A percentile compares a stretch with the other conserved stretches of the same genome.
phyloP scores from a whole-genome alignment of 352 stramenopile genomes.

The Phytophthora sp. region DNA sequence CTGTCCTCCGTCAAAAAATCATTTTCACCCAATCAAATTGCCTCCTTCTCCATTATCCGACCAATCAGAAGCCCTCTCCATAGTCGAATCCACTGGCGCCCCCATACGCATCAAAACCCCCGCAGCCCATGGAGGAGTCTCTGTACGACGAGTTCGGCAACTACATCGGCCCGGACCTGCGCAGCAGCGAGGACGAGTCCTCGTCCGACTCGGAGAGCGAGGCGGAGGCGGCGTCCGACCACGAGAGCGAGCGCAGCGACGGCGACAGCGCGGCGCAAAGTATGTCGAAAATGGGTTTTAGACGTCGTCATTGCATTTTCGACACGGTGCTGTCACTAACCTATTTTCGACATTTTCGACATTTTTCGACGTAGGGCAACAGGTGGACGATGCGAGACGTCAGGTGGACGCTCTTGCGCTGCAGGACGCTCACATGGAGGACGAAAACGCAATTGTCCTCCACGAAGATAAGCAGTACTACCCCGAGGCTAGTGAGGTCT shows the following conservation, averaged over 20 bases:
- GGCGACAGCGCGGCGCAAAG: slow-evolving; percentile 44
- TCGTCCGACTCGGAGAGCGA: slow-evolving; percentile 61
- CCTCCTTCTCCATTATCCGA: background rate
- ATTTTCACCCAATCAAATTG: slow-evolving; percentile 8
- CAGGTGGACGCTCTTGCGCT: slow-evolving; percentile 59
- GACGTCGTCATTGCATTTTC: no score
- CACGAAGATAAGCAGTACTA: slow-evolving; percentile 99
- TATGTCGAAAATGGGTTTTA: no score
- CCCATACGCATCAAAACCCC: no score
- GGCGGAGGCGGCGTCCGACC: slow-evolving; percentile 35
- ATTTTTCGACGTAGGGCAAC: no score
- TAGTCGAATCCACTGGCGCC: slow-evolving; percentile 25
- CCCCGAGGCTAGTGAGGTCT: slow-evolving; percentile 96
- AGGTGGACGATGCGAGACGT: slow-evolving; percentile 25
- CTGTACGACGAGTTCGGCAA: slow-evolving; percentile 99
- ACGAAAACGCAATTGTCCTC: slow-evolving; percentile 96
- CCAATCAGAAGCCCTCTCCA: slow-evolving; percentile 9
- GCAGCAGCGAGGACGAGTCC: slow-evolving; percentile 77
- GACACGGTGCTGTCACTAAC: no score
- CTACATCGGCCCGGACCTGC: slow-evolving; percentile 98
- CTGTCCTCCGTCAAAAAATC: background rate
- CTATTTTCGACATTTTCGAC: no score
- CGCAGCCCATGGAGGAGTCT: slow-evolving; percentile 89
- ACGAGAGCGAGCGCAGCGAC: slow-evolving; percentile 46
- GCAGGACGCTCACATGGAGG: slow-evolving; percentile 53